These are phyloP conservation scores for Epichloe amarillans DNA, from an alignment of 2,329 filamentous ascomycete species.

Conservation along the genomic window DNA sequence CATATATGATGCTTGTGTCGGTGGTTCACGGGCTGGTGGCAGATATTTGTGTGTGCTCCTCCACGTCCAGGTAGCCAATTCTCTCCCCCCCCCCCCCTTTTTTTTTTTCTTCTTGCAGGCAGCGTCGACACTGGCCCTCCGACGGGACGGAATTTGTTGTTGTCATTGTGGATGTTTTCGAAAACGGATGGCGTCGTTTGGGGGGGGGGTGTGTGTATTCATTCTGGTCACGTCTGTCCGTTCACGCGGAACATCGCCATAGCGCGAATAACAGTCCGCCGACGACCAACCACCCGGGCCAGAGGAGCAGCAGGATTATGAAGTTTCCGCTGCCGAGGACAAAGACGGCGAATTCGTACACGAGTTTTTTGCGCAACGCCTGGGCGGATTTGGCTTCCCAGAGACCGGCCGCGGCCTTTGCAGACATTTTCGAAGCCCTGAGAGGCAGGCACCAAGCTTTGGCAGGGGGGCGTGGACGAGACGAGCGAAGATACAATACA, in stretches of 20 bases:
- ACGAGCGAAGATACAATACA: no score
- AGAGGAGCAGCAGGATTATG: slow-evolving; percentile 38
- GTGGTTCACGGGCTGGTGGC: neutral
- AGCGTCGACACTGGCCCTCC: no score
- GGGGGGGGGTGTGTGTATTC: no score
- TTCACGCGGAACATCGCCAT: slow-evolving; percentile 21
- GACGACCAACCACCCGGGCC: slow-evolving; percentile 43
- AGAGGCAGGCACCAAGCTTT: slow-evolving; percentile 8
- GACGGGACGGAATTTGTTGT: no score
- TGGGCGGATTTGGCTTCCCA: slow-evolving; percentile 26
- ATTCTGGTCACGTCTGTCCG: slow-evolving; percentile 7
- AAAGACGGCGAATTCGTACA: slow-evolving; percentile 37
- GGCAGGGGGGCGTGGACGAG: slow-evolving; percentile 6
- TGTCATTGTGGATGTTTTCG: no score
- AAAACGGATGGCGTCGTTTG: no score
- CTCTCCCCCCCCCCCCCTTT: neutral
- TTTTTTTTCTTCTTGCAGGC: neutral
- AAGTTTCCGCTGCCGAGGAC: slow-evolving; percentile 37
- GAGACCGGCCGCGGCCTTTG: slow-evolving; percentile 13
- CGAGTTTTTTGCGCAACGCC: slow-evolving; percentile 31
- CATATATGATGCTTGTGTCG: neutral
- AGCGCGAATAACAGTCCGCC: slow-evolving; percentile 20
- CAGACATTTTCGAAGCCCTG: slow-evolving; percentile 12
- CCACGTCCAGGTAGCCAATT: neutral
- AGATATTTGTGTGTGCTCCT: neutral